Percentiles rank a stretch among this genome's conserved stretches.
Conservation (phyloP, 768 basidiomycete genomes). For the Neoboletus magnificus region DNA sequence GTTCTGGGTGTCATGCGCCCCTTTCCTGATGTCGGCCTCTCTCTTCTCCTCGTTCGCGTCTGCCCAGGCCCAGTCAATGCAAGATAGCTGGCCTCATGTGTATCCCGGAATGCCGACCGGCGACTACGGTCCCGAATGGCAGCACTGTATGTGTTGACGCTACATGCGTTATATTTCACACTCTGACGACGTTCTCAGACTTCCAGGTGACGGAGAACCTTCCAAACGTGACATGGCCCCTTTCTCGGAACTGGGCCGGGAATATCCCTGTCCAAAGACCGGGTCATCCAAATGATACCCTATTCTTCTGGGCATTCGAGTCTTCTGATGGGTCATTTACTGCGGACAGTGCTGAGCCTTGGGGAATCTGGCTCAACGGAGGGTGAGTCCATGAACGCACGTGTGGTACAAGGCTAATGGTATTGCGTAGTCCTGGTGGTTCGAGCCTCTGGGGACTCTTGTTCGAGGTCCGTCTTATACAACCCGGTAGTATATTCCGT, state of each 20-base stretch:
- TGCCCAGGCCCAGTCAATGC: no score
- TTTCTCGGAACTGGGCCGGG: constrained; percentile 53
- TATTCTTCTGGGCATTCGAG: constrained; percentile 67
- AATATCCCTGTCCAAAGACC: constrained; percentile 60
- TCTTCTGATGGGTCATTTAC: constrained; percentile 55
- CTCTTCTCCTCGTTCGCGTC: neutral
- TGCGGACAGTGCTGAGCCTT: constrained; percentile 43
- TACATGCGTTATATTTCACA: neutral
- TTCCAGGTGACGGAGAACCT: constrained; percentile 55
- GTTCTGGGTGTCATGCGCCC: neutral
- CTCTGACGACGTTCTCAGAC: constrained; percentile 36
- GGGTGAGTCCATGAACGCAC: constrained; percentile 40
- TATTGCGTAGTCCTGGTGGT: constrained; percentile 50
- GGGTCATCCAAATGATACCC: constrained; percentile 60
- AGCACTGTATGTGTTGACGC: constrained; percentile 44
- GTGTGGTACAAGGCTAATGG: neutral
- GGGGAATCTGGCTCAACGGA: constrained; percentile 73
- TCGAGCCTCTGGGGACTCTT: constrained; percentile 62
- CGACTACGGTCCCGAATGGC: constrained; percentile 58
- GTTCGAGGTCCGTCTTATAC: constrained; percentile 46
- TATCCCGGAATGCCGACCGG: constrained; percentile 43
- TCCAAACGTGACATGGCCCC: constrained; percentile 55
- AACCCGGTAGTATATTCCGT: no score
- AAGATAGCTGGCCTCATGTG: constrained; percentile 32
- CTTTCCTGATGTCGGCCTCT: neutral